Evolutionary conservation across 495 filamentous ascomycete genomes (phyloP), one percentile per base, ranked within the genome.

Genomic region (Oidiodendron maius): DNA sequence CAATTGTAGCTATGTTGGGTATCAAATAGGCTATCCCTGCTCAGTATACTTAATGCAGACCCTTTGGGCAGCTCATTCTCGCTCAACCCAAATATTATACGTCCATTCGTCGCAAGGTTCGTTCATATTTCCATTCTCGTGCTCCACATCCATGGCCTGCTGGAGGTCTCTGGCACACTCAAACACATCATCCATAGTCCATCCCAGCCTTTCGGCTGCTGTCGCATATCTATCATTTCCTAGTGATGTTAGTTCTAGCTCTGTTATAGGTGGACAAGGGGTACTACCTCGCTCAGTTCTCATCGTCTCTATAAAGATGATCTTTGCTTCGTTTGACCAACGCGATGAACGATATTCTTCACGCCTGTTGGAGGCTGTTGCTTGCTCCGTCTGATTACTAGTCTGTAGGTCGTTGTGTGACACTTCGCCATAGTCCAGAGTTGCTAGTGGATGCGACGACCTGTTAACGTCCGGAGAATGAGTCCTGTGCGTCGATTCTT

Each of bases 171-270:
- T 55, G 1, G 56, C 56, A 21, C 32, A 44, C 1, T 40, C 39
- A 35, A 59, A 55, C 3, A 59, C 34, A 12, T 59, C 56, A 28
- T 59, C 56, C 39, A 55, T 40, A 18, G 44, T 50, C 10, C 44
- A 16, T 4, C 48, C 17, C 3, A 52, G 20, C 1, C 6, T 6
- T 12, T 49, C 16, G 2, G 56, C 56, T 1, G 39, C 37, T 13
- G 16, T 23, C 12, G 40, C n/a, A 21, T 52, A 59, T 20, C 56
- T 26, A 40, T 52, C 48, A 0, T 6, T 23, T 4, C 41, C 52
- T 55, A 17, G 18, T 4, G 37, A 44, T 13, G 34, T 48, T 26
- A 48, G 45, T n/a, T 8, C 28, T 26, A 2, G 15, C 4, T 3
- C 10, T 2, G 12, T 45, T 43, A 16, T 32, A 34, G 17, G 34